These are phyloP conservation scores for Xylaria grammica DNA, from an alignment of 495 filamentous ascomycete genomes.

Conservation along the genomic window DNA sequence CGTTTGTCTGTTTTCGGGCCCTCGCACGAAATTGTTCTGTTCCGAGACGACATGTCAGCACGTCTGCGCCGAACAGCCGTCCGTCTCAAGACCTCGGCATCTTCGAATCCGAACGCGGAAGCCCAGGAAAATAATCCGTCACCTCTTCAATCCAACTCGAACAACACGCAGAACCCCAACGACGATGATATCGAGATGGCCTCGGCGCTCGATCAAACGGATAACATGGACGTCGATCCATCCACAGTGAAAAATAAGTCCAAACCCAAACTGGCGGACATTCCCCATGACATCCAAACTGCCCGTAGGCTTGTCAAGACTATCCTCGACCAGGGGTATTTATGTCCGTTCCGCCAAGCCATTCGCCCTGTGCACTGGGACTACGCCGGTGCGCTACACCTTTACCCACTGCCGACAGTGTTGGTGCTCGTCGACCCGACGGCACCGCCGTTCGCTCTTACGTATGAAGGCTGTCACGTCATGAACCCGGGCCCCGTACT, in stretches of 20 bases:
- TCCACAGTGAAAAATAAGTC: constrained; percentile 15
- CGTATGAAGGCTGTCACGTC: constrained; percentile 93
- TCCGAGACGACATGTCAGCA: constrained; percentile 82
- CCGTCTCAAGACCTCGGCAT: constrained; percentile 50
- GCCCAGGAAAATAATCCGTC: constrained; percentile 33
- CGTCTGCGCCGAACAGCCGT: constrained; percentile 77
- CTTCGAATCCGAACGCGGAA: constrained; percentile 35
- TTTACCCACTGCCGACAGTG: constrained; percentile 88
- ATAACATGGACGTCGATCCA: constrained; percentile 56
- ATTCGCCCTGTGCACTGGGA: constrained; percentile 88
- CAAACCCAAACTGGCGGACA: constrained; percentile 22
- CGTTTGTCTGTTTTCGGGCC: constrained; percentile 83
- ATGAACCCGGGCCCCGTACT: constrained; percentile 88
- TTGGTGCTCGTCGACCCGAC: constrained; percentile 83
- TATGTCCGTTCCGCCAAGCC: constrained; percentile 81
- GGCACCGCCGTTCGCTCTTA: constrained; percentile 78
- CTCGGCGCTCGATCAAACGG: constrained; percentile 30
- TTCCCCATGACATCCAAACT: constrained; percentile 58
- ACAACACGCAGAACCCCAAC: constrained; percentile 11
- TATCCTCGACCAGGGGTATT: constrained; percentile 86
- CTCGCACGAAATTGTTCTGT: constrained; percentile 80
- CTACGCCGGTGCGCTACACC: constrained; percentile 68
- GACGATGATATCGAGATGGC: constrained; percentile 45
- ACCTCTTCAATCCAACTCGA: constrained; percentile 17
- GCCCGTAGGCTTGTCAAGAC: constrained; percentile 91